Conservation (phyloP, 176 grass and related monocot species). For the Oryza punctata region DNA sequence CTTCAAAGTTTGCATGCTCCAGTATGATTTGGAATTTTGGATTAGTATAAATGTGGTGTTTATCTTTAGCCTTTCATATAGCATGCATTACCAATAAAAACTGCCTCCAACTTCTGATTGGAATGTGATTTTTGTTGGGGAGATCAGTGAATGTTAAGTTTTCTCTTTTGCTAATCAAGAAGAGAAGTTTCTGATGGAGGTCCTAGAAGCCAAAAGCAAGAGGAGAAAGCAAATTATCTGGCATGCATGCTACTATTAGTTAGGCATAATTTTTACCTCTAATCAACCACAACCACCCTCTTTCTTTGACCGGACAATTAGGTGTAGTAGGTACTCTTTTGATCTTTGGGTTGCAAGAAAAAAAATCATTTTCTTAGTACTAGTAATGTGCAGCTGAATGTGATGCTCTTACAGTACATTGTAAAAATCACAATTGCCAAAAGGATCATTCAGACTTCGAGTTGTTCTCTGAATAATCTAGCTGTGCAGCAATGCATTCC, state of each 20-base stretch:
- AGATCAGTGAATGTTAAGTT: neutral
- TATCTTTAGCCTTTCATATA: neutral
- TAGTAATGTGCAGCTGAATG: neutral
- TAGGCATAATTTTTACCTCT: neutral
- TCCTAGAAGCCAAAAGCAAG: neutral
- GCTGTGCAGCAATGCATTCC: conserved; percentile 25
- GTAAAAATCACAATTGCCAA: conserved; percentile 14
- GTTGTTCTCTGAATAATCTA: conserved; percentile 17
- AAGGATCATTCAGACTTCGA: neutral
- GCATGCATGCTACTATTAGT: conserved; percentile 14
- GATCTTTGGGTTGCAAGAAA: neutral
- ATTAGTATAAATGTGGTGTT: too few species aligned
- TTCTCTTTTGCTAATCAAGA: too few species aligned
- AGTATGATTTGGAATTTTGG: too few species aligned
- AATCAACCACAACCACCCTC: neutral
- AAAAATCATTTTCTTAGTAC: neutral
- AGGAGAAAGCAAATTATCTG: conserved; percentile 15
- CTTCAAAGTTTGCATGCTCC: too few species aligned
- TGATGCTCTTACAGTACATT: neutral
- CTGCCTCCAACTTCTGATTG: neutral
- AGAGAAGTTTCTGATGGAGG: neutral
- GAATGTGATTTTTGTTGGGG: neutral
- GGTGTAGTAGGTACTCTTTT: neutral
- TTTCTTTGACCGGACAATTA: conserved; percentile 30
- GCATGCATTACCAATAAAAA: neutral